Evolutionary conservation across 1,284 basidiomycete species (phyloP), one percentile per base, ranked within the genome.

Genomic region (Singerocomus rubriflavus): DNA sequence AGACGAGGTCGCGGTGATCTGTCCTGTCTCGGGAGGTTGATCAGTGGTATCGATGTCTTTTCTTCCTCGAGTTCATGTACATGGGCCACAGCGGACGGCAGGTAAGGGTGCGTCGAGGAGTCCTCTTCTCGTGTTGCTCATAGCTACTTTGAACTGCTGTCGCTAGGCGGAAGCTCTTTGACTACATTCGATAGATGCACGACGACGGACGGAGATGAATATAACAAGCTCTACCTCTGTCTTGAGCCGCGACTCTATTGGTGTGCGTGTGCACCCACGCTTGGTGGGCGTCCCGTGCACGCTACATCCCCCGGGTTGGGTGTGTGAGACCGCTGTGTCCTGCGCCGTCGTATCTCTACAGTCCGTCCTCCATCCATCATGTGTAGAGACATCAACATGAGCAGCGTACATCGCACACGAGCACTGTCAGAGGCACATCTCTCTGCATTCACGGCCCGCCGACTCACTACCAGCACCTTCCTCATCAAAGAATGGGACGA

Each of bases 1-100:
- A 12, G 87, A 92, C 64, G 85, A 88, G 59, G 80, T 91, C 5
- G 88, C 84, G 17, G 76, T 91, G 30, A 91, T 93, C 42, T 88
- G 86, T 57, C 90, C 88, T 6, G 89, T 92, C 1, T 89, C 85
- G 48, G 90, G 91, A 6, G 88, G 88, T 25, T 90, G 56, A 68
- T 8, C 9, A 3, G 6, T n/a, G 7, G 2, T 10, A 16, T 16
- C 13, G 21, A 21, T 21, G 21, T 21, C 21, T 21, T 21, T 21
- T n/a, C n/a, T n/a, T 13, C 16, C 29, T 13, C 13, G 6, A n/a
- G 13, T n/a, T n/a, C n/a, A n/a, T n/a, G n/a, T n/a, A n/a, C n/a
- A n/a, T n/a, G n/a, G n/a, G n/a, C n/a, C n/a, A n/a, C n/a, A n/a
- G n/a, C n/a, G n/a, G n/a, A n/a, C n/a, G n/a, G n/a, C n/a, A n/a